Base-by-base conservation (phyloP, 257 asterid genomes). In the Nicotiana benthamiana region DNA sequence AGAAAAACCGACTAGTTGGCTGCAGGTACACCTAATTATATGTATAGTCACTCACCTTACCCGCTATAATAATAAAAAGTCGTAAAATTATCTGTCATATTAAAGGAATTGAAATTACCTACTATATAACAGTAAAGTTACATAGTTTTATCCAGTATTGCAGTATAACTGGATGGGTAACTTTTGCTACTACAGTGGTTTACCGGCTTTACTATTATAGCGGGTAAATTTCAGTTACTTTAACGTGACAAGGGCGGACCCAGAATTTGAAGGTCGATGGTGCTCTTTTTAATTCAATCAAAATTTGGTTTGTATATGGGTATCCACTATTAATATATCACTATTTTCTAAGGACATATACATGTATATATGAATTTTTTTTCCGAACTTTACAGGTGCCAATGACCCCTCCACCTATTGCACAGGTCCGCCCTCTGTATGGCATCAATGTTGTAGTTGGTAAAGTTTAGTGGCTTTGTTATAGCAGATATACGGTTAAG, bases 1-100 rank as follows among this genome's bases (percentile, higher is more conserved):
- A 75, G 51, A 77, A 84, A 15, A 48, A 65, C 20, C 51, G 57
- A n/a, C 3, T 84, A 2, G 75, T 81, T 16, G 84, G 84, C 22
- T 84, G 87, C 34, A 75, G 67, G 56, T 80, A 72, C 18, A 15
- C 40, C 56, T 59, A 28, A 16, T 30, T 79, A 4, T 10, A 34
- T 9, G 0, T 20, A 6, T 11, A 52, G 6, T 40, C 32, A 68
- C 32, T 68, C 43, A 40, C 2, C 16, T 15, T 27, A 63, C 20
- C 28, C 4, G 2, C 15, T 24, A 12, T 61, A 61, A 11, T 6
- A 11, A 5, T 27, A 63, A 22, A 60, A n/a, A n/a, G n/a, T 62
- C n/a, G 16, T 18, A 72, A 52, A 72, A 16, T 7, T 7, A 6
- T 36, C 7, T 7, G 2, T 36, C 46, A 36, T 36, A 7, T 36